Base-by-base conservation (phyloP, 345 rosid species). In the Ceriops decandra region DNA sequence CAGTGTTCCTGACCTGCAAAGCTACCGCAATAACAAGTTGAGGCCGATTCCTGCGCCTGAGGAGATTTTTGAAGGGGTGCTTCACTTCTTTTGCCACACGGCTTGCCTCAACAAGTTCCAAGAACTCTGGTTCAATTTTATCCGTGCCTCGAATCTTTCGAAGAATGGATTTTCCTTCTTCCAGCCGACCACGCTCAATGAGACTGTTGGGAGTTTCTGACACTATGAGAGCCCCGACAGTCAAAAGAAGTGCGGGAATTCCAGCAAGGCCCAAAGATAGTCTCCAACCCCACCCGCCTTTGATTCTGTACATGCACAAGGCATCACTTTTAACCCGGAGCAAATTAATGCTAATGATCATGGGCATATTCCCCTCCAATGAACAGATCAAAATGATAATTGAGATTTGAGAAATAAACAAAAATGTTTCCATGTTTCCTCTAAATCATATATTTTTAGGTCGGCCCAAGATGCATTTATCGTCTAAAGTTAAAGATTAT, bases 251-350 rank as follows among this genome's bases (percentile, higher is more conserved):
- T 31, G 97, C 99, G 30, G 99, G 99, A 35, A 95, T 75, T 11
- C 95, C 99, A 0, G 99, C 97, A 64, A 95, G 72, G 1, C 91
- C 99, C 68, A 95, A 52, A 20, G 99, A 95, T 20, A 95, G 56
- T 57, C 99, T 90, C 99, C 99, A 91, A 17, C 99, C 99, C 96
- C 96, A 89, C 47, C 93, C 96, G n/a, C 75, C 87, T 21, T 46
- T 42, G 0, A 93, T 93, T 79, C 98, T 93, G 81, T 79, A 33
- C 58, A 54, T 22, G 27, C 27, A 54, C 27, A 74, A 42, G 17
- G 31, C 22, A 64, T 22, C 31, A 68, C 47, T 59, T 22, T 52
- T 33, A 2, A 13, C 1, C 10, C 10, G 13, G 11, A 54, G 58
- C 27, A n/a, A 22, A 54, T 13, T 2, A 54, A 22, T 15, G 49